Conservation (phyloP, 345 rosid genomes). For the Dovyalis caffra region DNA sequence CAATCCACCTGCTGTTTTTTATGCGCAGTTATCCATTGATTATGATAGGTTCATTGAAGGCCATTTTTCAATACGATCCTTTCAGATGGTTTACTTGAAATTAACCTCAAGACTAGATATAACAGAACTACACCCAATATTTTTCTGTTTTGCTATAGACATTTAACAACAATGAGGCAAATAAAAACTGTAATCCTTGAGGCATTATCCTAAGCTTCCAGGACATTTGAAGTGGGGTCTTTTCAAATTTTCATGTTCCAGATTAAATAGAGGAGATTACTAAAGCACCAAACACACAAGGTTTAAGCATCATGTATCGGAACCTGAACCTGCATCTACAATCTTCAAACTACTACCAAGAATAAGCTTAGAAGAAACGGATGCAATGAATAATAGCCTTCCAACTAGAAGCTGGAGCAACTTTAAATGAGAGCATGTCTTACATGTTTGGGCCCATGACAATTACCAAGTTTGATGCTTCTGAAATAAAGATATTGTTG, state of each 20-base stretch:
- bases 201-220: neutral
- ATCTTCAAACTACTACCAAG: neutral
- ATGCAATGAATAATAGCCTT: neutral
- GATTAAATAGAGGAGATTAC: neutral
- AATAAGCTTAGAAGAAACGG: neutral
- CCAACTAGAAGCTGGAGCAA: slow-evolving; percentile 7
- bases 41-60: neutral
- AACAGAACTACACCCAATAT: neutral
- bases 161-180: neutral
- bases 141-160: neutral
- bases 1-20: neutral
- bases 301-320: neutral
- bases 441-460: slow-evolving; percentile 96
- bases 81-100: neutral
- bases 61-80: neutral
- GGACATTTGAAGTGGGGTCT: neutral
- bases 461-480: slow-evolving; percentile 88
- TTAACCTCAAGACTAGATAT: neutral
- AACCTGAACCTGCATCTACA: neutral
- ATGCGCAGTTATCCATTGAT: neutral
- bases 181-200: neutral
- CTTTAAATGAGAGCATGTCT: slow-evolving; percentile 24
- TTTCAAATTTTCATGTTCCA: neutral
- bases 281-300: neutral
- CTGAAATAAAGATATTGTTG: slow-evolving; percentile 85